Evolutionary conservation across 2,329 filamentous ascomycete species (phyloP), one percentile per base, ranked within the genome.

Genomic region (Bipolaris sorokiniana): DNA sequence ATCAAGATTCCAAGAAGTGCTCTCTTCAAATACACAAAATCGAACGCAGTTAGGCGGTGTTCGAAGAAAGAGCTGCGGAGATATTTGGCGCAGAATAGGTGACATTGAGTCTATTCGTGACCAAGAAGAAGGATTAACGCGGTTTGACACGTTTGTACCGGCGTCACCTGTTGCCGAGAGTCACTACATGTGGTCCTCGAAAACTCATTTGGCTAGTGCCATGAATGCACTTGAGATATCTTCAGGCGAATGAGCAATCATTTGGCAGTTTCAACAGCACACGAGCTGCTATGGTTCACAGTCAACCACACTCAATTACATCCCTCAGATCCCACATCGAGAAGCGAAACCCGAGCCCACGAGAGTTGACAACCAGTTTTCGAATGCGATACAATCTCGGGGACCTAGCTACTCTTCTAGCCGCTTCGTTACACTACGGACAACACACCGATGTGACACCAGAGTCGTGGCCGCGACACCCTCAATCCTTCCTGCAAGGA

Each of bases 11-110:
- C 20, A 15, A 18, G 23, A 36, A n/a, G 23, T 16, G 1, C 11
- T 38, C 13, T 23, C 15, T 26, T 26, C 42, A 11, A 31, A 33
- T 16, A 7, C 31, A n/a, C 26, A 5, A 1, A 20, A 16, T n/a
- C 36, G 4, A 3, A 18, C 13, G 1, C 3, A 2, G 9, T n/a
- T 46, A 10, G 28, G 28, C 10, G n/a, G 20, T 18, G 4, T 16
- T 5, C 16, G 41, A 53, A 26, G 50, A 53, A 53, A 53, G 50
- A 53, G 50, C 9, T 53, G 41, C 9, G 42, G 42, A 18, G 41
- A 53, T 13, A 26, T 53, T 0, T 13, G 38, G 33, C 50, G 50
- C 16, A 47, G 23, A 9, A 22, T 53, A 11, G 42, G 34, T 16
- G 50, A 47, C 4, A 53, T 53, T 5, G 37, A 16, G 11, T 34